Conservation (phyloP, 257 asterid genomes). For the Gardenia jasminoides region DNA sequence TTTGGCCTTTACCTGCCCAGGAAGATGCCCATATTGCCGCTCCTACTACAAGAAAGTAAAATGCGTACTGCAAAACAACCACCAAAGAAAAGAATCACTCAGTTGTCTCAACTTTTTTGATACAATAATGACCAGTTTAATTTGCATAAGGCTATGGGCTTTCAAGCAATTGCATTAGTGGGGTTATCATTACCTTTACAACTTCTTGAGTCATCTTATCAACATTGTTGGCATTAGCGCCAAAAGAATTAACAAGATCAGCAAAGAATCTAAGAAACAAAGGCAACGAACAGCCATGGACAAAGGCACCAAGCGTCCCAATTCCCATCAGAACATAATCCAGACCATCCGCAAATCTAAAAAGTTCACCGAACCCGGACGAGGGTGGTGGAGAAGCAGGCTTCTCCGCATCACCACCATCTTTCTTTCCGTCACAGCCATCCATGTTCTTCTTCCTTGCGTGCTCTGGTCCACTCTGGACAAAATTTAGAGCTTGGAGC, state of each 20-base stretch:
- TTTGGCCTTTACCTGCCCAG: conserved; percentile 75
- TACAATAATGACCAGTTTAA: not conserved
- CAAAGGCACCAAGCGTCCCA: conserved; percentile 89
- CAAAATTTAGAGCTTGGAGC: conserved; percentile 14
- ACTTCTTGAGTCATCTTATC: conserved; percentile 97
- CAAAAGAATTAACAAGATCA: conserved; percentile 97
- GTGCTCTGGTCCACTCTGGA: not conserved
- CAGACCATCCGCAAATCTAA: conserved; percentile 88
- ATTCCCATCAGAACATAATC: conserved; percentile 73
- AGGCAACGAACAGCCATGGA: conserved; percentile 93
- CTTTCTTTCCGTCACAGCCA: conserved; percentile 38
- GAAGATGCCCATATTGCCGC: conserved; percentile 99
- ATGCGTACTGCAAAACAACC: conserved; percentile 82
- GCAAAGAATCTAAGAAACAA: conserved; percentile 94
- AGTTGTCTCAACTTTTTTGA: not conserved
- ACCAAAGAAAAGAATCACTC: conserved; percentile 15
- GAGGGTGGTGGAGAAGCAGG: conserved; percentile 50
- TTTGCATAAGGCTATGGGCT: not conserved
- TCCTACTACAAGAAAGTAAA: conserved; percentile 96
- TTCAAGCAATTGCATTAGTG: not conserved
- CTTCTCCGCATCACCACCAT: conserved; percentile 40
- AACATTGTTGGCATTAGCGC: conserved; percentile 80
- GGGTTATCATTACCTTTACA: conserved; percentile 51
- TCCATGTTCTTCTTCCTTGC: conserved; percentile 35
- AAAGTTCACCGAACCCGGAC: conserved; percentile 57